Percentiles rank a stretch among this genome's conserved stretches.
Evolutionary conservation across 495 filamentous ascomycete genomes (phyloP).

Genomic region (Cercophora samala): DNA sequence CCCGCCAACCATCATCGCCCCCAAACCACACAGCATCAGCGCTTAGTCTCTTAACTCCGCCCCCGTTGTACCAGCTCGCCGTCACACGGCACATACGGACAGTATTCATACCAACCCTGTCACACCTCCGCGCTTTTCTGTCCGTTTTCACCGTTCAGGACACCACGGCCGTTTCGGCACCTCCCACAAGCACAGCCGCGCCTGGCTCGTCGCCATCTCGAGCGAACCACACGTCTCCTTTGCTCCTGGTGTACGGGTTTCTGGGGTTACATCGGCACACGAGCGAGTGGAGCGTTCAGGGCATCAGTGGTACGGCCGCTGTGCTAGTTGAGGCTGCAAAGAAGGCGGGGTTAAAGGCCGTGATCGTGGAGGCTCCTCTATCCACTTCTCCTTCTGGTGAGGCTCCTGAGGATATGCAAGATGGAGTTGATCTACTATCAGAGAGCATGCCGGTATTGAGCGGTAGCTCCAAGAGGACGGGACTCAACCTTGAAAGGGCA

Average conservation of each 20-base stretch:
- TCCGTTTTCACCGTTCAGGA: constrained; percentile 46
- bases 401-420: constrained; percentile 12
- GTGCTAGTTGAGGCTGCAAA: constrained; percentile 62
- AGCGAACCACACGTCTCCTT: constrained; percentile 6
- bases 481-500: constrained; percentile 48
- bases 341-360: constrained; percentile 34
- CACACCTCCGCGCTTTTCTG: constrained; percentile 73
- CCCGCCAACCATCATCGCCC: background rate
- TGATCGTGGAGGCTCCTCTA: constrained; percentile 34
- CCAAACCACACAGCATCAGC: constrained; percentile 5
- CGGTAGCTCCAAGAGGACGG: constrained; percentile 48
- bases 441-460: constrained; percentile 62
- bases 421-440: constrained; percentile 45
- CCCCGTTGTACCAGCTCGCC: constrained; percentile 64
- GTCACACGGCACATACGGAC: constrained; percentile 63
- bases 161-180: constrained; percentile 26
- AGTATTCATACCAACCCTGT: constrained; percentile 68
- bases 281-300: constrained; percentile 80
- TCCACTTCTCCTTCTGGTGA: background rate
- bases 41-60: constrained; percentile 48
- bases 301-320: constrained; percentile 67
- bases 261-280: constrained; percentile 67
- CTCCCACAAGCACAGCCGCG: constrained; percentile 27
- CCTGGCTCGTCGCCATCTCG: background rate
- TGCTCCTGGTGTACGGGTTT: constrained; percentile 64